Evolutionary conservation across 331 rosid species (phyloP).

Genomic region (Dryas integrifolia): DNA sequence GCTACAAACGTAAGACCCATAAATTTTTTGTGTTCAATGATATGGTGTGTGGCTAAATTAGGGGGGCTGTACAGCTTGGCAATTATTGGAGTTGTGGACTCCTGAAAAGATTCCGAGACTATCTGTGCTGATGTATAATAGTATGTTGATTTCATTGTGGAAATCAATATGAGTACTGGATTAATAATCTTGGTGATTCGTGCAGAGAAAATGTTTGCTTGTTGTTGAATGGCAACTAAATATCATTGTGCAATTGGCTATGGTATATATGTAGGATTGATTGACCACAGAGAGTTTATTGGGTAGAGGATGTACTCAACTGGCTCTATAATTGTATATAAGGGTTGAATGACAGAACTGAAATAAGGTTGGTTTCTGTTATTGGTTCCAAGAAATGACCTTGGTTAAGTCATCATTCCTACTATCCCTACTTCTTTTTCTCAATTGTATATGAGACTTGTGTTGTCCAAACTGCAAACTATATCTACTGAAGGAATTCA

Average conservation of each 20-base stretch:
- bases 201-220: no score
- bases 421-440: background rate
- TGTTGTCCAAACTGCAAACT: background rate
- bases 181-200: no score
- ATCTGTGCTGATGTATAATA: background rate
- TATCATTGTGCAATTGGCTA: background rate
- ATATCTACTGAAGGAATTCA: background rate
- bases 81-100: background rate
- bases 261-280: conserved; percentile 3
- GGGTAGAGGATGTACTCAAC: background rate
- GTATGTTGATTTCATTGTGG: background rate
- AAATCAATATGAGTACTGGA: background rate
- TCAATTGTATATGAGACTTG: background rate
- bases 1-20: background rate
- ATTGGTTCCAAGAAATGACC: background rate
- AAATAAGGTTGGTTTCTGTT: background rate
- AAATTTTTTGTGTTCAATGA: background rate
- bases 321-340: background rate
- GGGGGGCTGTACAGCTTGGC: background rate
- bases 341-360: conserved; percentile 2
- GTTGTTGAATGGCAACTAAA: background rate
- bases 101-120: background rate
- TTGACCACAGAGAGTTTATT: background rate
- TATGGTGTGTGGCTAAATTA: background rate
- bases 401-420: background rate